Evolutionary conservation across 192 early-diverging fungal genomes (phyloP).

Genomic region (Coemansia umbellata): DNA sequence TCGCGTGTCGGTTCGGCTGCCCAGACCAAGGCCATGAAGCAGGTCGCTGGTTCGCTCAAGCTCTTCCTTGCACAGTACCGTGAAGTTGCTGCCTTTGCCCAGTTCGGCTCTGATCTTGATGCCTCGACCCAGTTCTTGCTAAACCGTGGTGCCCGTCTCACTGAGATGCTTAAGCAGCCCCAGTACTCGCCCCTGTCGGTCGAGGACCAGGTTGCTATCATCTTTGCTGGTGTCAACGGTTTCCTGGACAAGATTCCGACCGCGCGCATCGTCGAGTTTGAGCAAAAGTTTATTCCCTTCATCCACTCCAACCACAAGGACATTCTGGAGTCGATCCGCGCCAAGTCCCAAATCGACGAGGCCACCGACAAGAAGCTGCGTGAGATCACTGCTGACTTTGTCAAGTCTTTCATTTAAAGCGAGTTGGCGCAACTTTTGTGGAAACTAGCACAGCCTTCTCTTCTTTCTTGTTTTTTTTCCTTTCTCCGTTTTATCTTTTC

Average conservation of each 20-base stretch:
- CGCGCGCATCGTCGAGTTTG: slow-evolving; percentile 90
- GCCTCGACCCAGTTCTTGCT: slow-evolving; percentile 99
- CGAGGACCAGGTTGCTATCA: slow-evolving; percentile 96
- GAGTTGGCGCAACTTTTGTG: background rate
- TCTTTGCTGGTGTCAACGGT: slow-evolving; percentile 99
- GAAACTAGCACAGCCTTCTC: too few species aligned
- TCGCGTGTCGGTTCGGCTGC: slow-evolving; percentile 99
- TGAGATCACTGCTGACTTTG: slow-evolving; percentile 72
- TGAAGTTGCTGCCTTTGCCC: slow-evolving; percentile 99
- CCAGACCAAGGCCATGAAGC: slow-evolving; percentile 99
- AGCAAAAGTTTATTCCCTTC: slow-evolving; percentile 84
- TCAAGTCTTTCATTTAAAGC: slow-evolving; percentile 69
- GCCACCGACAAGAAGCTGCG: slow-evolving; percentile 93
- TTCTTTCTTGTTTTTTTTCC: slow-evolving; percentile 7
- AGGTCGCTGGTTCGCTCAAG: slow-evolving; percentile 99
- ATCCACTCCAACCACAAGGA: slow-evolving; percentile 85
- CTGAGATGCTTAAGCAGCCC: slow-evolving; percentile 99
- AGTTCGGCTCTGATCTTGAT: slow-evolving; percentile 99
- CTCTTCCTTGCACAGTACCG: slow-evolving; percentile 99
- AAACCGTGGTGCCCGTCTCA: slow-evolving; percentile 99
- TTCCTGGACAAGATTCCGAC: slow-evolving; percentile 98
- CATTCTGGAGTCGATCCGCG: slow-evolving; percentile 86
- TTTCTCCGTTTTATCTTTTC: background rate
- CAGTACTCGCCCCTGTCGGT: slow-evolving; percentile 96
- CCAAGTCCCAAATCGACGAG: slow-evolving; percentile 81